Evolutionary conservation across 2,329 filamentous ascomycete species (phyloP).

Genomic region (Beauveria varroae): DNA sequence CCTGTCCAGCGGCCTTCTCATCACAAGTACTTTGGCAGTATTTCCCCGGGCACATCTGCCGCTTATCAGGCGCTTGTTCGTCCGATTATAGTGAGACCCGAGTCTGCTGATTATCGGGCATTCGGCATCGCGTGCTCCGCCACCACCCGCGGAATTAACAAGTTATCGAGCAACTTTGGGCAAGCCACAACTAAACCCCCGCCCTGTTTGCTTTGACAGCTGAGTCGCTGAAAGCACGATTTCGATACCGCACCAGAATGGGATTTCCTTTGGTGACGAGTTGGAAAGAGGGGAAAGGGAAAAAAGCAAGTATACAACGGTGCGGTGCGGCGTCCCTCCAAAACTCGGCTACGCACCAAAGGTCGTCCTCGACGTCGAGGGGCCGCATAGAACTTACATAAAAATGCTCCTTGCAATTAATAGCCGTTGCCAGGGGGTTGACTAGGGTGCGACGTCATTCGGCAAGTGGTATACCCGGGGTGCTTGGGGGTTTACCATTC

Average conservation of each 20-base stretch:
- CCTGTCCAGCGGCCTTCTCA: too few relatives aligned
- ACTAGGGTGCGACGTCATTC: neutral
- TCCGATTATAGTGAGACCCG: neutral
- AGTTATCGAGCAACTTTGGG: neutral
- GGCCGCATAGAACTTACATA: neutral
- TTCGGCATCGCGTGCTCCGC: neutral
- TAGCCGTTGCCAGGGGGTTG: neutral
- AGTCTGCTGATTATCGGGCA: neutral
- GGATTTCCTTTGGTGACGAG: neutral
- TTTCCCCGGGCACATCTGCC: neutral
- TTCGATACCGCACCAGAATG: neutral
- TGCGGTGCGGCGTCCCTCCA: neutral
- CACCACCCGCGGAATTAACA: neutral
- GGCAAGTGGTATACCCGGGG: neutral
- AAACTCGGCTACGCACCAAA: neutral
- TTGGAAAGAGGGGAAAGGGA: too few relatives aligned
- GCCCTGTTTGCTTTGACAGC: neutral
- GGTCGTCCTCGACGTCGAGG: neutral
- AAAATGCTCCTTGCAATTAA: slow-evolving; percentile 3
- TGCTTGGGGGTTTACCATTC: neutral
- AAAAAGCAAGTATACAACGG: neutral
- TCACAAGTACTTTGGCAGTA: neutral
- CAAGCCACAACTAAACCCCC: neutral
- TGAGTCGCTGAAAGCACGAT: neutral
- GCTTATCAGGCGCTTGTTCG: neutral